phyloP scores from a whole-genome alignment of 129 eudicot species.

The Deinandra increscens region DNA sequence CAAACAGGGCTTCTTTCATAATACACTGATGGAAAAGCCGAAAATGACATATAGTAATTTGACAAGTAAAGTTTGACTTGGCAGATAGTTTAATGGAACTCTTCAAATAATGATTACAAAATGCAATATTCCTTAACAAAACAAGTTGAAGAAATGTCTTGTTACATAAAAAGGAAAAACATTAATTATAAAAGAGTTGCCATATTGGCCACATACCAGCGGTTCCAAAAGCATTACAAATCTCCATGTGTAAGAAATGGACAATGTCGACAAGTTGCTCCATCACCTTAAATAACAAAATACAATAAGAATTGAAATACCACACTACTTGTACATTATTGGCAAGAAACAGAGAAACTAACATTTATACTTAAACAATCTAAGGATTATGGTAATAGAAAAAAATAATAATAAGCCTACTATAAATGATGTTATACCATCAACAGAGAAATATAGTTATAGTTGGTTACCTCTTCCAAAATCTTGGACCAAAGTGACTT shows the following conservation, averaged over 20 bases:
- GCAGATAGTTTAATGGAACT: neutral
- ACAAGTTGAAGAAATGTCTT: neutral
- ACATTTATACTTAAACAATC: too few relatives aligned
- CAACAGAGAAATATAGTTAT: constrained; percentile 1
- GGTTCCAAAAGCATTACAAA: constrained; percentile 1
- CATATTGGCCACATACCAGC: too few relatives aligned
- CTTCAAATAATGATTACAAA: neutral
- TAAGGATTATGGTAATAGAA: too few relatives aligned
- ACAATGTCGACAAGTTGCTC: neutral
- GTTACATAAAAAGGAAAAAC: neutral
- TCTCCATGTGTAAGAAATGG: neutral
- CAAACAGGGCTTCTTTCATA: neutral
- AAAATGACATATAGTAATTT: too few relatives aligned
- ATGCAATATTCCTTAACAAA: constrained; percentile 2
- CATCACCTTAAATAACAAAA: neutral
- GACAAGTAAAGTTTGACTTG: neutral
- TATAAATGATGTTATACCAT: constrained; percentile 6
- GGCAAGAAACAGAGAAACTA: too few relatives aligned
- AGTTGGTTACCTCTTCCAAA: constrained; percentile 80
- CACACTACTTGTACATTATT: neutral
- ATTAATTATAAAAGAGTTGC: too few relatives aligned
- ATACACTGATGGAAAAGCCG: neutral
- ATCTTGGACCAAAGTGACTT: constrained; percentile 89
- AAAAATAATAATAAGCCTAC: too few relatives aligned
- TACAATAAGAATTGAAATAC: neutral